Evolutionary conservation across 2,329 filamentous ascomycete genomes (phyloP).

Genomic region (Aspergillus tubingensis): DNA sequence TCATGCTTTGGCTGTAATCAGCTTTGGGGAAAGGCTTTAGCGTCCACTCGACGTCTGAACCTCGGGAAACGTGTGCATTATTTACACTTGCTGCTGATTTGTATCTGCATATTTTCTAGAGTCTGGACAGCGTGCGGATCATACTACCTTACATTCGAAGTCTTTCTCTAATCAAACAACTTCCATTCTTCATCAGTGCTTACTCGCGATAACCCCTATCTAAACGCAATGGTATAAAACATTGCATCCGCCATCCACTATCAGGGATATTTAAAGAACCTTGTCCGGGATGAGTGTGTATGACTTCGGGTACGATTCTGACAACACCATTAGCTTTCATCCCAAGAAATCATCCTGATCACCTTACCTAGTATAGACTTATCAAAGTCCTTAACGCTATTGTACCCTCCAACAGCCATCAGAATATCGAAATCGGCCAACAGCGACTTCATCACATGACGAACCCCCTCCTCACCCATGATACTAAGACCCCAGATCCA

Average conservation of each 20-base stretch:
- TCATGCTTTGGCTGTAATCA: slow-evolving; percentile 17
- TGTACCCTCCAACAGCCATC: slow-evolving; percentile 61
- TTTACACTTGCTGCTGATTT: neutral
- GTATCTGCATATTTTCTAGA: neutral
- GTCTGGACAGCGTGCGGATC: neutral
- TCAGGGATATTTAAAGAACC: slow-evolving; percentile 15
- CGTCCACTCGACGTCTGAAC: neutral
- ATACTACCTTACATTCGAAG: neutral
- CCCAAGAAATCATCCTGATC: neutral
- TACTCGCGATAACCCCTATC: neutral
- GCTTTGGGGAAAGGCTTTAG: neutral
- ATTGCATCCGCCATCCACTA: neutral
- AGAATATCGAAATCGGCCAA: slow-evolving; percentile 64
- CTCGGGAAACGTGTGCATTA: neutral
- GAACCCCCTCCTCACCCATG: slow-evolving; percentile 61
- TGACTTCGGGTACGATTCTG: slow-evolving; percentile 48
- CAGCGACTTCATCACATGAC: slow-evolving; percentile 63
- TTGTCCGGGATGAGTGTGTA: slow-evolving; percentile 43
- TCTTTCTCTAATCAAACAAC: slow-evolving; percentile 7
- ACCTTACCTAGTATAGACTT: slow-evolving; percentile 36
- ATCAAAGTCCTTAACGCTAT: slow-evolving; percentile 56
- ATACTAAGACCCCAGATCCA: slow-evolving; percentile 64
- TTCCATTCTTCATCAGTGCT: neutral
- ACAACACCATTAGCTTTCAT: slow-evolving; percentile 1
- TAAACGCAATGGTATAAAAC: neutral